Base-by-base conservation (phyloP, 805 yeast genomes). In the Wickerhamomyces pijperi region DNA sequence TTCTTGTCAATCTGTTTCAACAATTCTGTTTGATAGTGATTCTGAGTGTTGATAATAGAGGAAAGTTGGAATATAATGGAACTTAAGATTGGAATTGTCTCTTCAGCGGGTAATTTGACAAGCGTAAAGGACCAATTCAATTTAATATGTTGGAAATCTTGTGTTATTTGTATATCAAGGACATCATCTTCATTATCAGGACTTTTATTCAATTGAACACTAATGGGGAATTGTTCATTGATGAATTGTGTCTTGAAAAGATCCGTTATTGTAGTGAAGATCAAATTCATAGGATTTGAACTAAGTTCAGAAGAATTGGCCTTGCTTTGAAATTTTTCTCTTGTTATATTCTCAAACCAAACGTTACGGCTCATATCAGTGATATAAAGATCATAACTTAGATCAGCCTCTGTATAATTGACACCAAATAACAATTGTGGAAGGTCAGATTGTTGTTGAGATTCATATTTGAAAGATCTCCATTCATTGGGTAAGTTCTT, bases 81-180 rank as follows among this genome's bases (percentile, higher is more conserved):
- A 29, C 41, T 46, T 29, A 52, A 28, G n/a, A 54, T 46, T 1
- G 48, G 37, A 7, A 49, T 48, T 0, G 56, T 43, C 15, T 48
- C 44, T 2, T 49, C 38, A 17, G 49, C 56, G 1, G 54, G 52
- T 0, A 51, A 38, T 4, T 48, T 43, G 1, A 34, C 39, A 5
- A 52, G 31, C 2, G 47, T 47, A 40, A 54, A 54, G 4, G 20
- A 42, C 58, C 58, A 54, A 3, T 35, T 37, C 36, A 50, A 48
- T 4, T 38, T 37, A 6, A 38, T 37, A 7, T 41, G 28, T 2
- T 36, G 40, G 15, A 36, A 46, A 1, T 12, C n/a, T 19, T 46
- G 46, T 15, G 33, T 34, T 28, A 48, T 13, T 7, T 37, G 41
- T 16, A 54, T 19, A 18, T 40, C 40, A 2, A 51, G 52, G 2